A percentile compares a stretch with the other conserved stretches of the same genome.
Evolutionary conservation across 2,329 filamentous ascomycete genomes (phyloP).

Genomic region (Emmonsiellopsis sp.): DNA sequence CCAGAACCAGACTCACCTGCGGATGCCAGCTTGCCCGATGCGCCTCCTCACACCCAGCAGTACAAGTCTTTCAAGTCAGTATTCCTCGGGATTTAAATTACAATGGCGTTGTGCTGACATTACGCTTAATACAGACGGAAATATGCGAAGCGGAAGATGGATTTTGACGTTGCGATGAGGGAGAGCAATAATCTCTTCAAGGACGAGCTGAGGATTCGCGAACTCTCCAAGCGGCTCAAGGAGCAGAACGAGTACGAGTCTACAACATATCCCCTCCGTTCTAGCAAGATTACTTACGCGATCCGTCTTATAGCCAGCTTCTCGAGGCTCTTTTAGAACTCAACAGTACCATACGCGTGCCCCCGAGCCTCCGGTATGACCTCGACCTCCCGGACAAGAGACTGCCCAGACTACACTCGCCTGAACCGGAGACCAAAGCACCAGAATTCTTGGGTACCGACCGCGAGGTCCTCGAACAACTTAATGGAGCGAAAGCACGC

Average conservation of each 20-base stretch:
- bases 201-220: slow-evolving; percentile 71
- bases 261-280: not conserved
- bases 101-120: not conserved
- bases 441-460: slow-evolving; percentile 26
- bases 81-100: not conserved
- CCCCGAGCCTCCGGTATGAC: slow-evolving; percentile 65
- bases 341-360: slow-evolving; percentile 74
- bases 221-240: slow-evolving; percentile 72
- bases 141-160: slow-evolving; percentile 74
- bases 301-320: slow-evolving; percentile 57
- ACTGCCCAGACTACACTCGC: slow-evolving; percentile 30
- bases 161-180: slow-evolving; percentile 73
- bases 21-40: slow-evolving; percentile 25
- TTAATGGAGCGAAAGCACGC: slow-evolving; percentile 31
- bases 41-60: slow-evolving; percentile 32
- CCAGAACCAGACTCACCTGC: slow-evolving; percentile 20
- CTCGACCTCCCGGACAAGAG: slow-evolving; percentile 43
- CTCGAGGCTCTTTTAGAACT: slow-evolving; percentile 83
- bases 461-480: slow-evolving; percentile 22
- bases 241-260: slow-evolving; percentile 78
- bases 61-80: slow-evolving; percentile 60
- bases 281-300: slow-evolving; percentile 8
- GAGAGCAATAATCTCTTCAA: slow-evolving; percentile 56
- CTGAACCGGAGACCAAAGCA: slow-evolving; percentile 31
- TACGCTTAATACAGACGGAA: slow-evolving; percentile 55